A percentile compares a stretch with the other conserved stretches of the same genome.
phyloP scores from a whole-genome alignment of 805 yeast genomes.

The Candida endomychidarum region DNA sequence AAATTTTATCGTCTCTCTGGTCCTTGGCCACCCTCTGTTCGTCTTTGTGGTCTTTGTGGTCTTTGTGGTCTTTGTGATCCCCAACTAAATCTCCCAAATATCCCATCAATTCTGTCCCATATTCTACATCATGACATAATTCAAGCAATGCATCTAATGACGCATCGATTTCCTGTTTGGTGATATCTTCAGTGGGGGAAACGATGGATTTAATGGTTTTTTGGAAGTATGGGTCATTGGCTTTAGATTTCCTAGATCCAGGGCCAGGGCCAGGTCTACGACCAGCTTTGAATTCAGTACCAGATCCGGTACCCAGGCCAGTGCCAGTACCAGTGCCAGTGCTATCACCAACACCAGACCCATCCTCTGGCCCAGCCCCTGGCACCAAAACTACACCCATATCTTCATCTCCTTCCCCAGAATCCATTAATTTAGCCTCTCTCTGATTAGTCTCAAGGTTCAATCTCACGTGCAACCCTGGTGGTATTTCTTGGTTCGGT shows the following conservation, averaged over 20 bases:
- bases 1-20: constrained; percentile 57
- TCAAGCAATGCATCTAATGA: constrained; percentile 52
- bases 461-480: constrained; percentile 74
- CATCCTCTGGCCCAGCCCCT: no score
- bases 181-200: no score
- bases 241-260: no score
- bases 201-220: no score
- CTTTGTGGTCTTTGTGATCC: not conserved
- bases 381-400: constrained; percentile 7
- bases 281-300: no score
- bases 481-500: constrained; percentile 76
- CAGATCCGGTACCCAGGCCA: no score
- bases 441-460: constrained; percentile 69
- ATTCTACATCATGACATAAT: constrained; percentile 65
- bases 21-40: no score
- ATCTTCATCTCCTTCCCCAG: constrained; percentile 19
- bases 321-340: not conserved
- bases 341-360: no score
- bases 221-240: no score
- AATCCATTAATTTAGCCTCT: constrained; percentile 60
- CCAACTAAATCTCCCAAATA: constrained; percentile 3
- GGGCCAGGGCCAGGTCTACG: no score
- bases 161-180: constrained; percentile 1
- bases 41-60: no score
- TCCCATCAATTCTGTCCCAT: constrained; percentile 41